These are phyloP conservation scores for Suillus sp. DNA, from an alignment of 768 basidiomycete species.

Conservation along the genomic window DNA sequence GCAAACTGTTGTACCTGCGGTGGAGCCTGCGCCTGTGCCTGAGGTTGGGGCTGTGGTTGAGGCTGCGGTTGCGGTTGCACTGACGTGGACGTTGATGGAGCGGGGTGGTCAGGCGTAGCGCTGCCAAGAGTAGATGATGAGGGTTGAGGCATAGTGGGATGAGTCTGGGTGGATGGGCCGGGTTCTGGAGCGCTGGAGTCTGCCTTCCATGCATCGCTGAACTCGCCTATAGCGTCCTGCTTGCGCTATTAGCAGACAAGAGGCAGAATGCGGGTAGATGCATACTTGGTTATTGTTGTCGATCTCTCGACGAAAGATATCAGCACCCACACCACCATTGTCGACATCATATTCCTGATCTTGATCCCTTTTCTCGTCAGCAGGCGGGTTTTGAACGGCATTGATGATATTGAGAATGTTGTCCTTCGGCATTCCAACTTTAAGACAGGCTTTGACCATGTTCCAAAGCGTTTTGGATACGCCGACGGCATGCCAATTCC, in stretches of 20 bases:
- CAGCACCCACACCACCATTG: constrained; percentile 33
- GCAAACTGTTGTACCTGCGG: constrained; percentile 22
- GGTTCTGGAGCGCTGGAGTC: constrained; percentile 47
- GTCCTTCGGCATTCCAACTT: constrained; percentile 61
- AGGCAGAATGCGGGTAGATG: constrained; percentile 1
- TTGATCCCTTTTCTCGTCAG: constrained; percentile 38
- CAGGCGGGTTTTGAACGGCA: constrained; percentile 50
- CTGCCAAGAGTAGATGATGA: constrained; percentile 6
- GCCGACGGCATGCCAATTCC: constrained; percentile 79
- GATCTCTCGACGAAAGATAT: constrained; percentile 26
- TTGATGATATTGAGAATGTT: constrained; percentile 59
- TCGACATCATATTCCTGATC: constrained; percentile 38
- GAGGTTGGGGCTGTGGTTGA: constrained; percentile 23
- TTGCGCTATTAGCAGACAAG: constrained; percentile 18
- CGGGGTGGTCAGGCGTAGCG: constrained; percentile 24
- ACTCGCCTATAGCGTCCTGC: constrained; percentile 53
- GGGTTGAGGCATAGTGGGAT: constrained; percentile 19
- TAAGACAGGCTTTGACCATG: constrained; percentile 62
- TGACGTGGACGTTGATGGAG: constrained; percentile 20
- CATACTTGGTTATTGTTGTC: constrained; percentile 31
- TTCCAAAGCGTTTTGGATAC: constrained; percentile 75
- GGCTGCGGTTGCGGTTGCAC: constrained; percentile 19
- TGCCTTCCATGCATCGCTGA: constrained; percentile 64
- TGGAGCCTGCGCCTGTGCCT: constrained; percentile 30
- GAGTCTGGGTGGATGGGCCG: constrained; percentile 21